Evolutionary conservation across 306 rosid species (phyloP).

Genomic region (Quercus bicolor): DNA sequence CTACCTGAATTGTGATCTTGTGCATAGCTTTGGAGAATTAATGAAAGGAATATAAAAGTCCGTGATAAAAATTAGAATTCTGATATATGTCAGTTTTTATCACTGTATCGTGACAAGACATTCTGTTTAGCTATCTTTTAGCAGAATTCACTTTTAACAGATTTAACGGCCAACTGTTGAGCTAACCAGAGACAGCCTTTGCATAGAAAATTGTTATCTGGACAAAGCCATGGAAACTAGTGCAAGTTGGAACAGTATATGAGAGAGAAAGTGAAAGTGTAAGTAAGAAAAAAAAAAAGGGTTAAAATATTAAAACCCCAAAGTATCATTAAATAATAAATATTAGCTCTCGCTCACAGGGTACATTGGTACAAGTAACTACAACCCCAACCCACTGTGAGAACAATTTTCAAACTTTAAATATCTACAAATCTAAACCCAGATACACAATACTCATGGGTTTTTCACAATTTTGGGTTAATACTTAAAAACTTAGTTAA

Average conservation of each 20-base stretch:
- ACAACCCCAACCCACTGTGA: conserved; percentile 29
- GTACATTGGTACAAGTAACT: conserved; percentile 28
- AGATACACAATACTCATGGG: conserved; percentile 17
- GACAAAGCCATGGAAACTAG: conserved; percentile 36
- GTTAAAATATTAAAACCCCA: neutral
- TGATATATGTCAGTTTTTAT: neutral
- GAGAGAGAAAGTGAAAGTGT: neutral
- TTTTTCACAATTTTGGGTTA: conserved; percentile 30
- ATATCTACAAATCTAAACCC: conserved; percentile 41
- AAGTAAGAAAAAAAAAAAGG: too few species aligned
- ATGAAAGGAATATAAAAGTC: neutral
- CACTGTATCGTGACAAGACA: conserved; percentile 13
- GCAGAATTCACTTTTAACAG: conserved; percentile 16
- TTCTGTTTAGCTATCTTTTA: conserved; percentile 8
- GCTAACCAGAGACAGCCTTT: conserved; percentile 18
- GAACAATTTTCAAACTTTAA: conserved; percentile 23
- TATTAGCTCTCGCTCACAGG: conserved; percentile 44
- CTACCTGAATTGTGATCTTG: too few species aligned
- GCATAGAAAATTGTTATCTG: conserved; percentile 8
- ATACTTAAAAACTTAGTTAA: conserved; percentile 30
- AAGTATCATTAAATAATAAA: conserved; percentile 13
- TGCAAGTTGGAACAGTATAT: neutral
- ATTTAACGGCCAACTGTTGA: conserved; percentile 41
- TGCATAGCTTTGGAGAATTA: neutral
- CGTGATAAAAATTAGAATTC: too few species aligned